phyloP scores from a whole-genome alignment of 2,329 filamentous ascomycete genomes.

The Alternaria hordeiaustralica region DNA sequence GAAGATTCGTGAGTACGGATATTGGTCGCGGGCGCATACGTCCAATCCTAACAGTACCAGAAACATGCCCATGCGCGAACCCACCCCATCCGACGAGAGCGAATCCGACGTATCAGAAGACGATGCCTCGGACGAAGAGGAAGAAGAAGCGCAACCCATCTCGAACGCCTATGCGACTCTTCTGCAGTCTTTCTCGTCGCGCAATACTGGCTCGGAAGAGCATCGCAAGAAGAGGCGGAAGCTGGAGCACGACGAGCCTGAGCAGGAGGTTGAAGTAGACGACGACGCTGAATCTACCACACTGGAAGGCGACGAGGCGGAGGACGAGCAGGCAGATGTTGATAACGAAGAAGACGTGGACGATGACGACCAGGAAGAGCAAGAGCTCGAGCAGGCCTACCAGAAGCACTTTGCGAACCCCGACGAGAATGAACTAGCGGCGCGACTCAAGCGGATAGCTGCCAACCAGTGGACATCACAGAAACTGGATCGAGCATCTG shows the following conservation, averaged over 20 bases:
- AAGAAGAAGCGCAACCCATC: conserved; percentile 31
- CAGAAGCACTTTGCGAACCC: conserved; percentile 78
- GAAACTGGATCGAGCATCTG: conserved; percentile 42
- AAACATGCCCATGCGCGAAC: conserved; percentile 19
- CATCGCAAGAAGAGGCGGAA: conserved; percentile 63
- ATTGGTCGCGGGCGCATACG: conserved; percentile 1
- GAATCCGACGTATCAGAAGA: conserved; percentile 30
- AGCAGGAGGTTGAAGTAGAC: conserved; percentile 11
- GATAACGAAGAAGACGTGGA: conserved; percentile 45
- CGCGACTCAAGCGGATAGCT: conserved; percentile 56
- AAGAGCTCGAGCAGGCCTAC: conserved; percentile 69
- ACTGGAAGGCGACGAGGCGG: conserved; percentile 2
- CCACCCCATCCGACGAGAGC: conserved; percentile 26
- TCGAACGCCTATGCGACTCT: conserved; percentile 62
- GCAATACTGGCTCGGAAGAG: conserved; percentile 47
- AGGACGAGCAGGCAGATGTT: conserved; percentile 10
- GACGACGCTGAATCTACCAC: background rate
- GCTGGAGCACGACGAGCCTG: conserved; percentile 42
- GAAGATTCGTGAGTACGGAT: conserved; percentile 40
- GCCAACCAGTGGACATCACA: conserved; percentile 58
- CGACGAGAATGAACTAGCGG: conserved; percentile 65
- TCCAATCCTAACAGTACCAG: conserved; percentile 21
- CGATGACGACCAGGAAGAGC: conserved; percentile 25
- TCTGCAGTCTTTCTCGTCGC: conserved; percentile 58
- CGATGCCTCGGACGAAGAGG: conserved; percentile 29